A percentile compares a stretch with the other conserved stretches of the same genome.
phyloP scores from a whole-genome alignment of 768 basidiomycete genomes.

The Trametes villosa region DNA sequence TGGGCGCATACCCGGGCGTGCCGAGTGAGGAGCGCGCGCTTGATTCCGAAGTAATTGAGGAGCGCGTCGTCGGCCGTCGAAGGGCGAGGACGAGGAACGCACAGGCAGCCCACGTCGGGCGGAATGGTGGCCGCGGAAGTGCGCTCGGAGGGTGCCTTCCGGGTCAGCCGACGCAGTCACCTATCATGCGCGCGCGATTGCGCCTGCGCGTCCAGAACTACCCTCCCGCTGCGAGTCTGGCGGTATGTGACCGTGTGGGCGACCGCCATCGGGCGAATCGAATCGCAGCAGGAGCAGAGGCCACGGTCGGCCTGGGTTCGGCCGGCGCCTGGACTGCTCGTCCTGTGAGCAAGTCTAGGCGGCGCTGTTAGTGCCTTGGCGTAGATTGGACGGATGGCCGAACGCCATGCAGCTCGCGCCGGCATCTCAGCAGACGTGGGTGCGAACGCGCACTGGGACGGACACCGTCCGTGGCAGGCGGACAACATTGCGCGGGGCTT shows the following conservation, averaged over 20 bases:
- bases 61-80: neutral
- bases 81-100: neutral
- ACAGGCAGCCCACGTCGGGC: too few species aligned
- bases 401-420: neutral
- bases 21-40: too few species aligned
- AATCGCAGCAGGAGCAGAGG: neutral
- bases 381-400: neutral
- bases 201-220: too few species aligned
- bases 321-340: slow-evolving; percentile 1
- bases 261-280: slow-evolving; percentile 3
- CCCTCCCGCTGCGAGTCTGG: too few species aligned
- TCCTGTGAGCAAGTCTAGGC: neutral
- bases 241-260: neutral
- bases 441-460: neutral
- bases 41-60: neutral
- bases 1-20: too few species aligned
- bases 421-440: neutral
- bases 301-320: slow-evolving; percentile 8
- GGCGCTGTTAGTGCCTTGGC: neutral
- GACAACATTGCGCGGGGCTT: neutral
- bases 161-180: neutral
- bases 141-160: neutral
- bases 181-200: neutral
- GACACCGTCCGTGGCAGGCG: neutral
- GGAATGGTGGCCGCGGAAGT: neutral